Conservation (phyloP, 441 rosid species). For the Dalechampia spathulata region DNA sequence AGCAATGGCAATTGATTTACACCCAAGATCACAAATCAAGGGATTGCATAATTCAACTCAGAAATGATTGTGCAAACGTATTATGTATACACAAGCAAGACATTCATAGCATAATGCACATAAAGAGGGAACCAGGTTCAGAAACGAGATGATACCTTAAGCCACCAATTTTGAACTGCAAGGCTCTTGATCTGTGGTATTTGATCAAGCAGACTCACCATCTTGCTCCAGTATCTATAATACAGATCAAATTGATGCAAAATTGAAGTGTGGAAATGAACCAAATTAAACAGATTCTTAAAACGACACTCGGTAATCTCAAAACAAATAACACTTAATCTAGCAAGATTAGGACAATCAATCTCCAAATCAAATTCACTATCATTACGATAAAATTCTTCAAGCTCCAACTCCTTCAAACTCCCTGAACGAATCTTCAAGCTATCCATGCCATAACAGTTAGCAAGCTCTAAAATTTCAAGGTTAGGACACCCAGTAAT, state of each 20-base stretch:
- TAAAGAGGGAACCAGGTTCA: neutral
- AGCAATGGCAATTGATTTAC: no score
- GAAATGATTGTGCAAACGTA: neutral
- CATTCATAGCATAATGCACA: neutral
- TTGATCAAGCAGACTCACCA: conserved; percentile 11
- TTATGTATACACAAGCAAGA: neutral
- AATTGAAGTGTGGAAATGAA: conserved; percentile 5
- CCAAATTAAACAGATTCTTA: conserved; percentile 13
- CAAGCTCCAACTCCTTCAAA: conserved; percentile 9
- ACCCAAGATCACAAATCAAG: no score
- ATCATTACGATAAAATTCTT: neutral
- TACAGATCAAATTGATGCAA: neutral
- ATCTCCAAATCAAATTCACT: conserved; percentile 11
- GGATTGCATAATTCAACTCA: no score
- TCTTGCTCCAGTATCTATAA: conserved; percentile 5
- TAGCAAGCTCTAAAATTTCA: conserved; percentile 9
- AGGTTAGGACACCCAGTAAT: conserved; percentile 12
- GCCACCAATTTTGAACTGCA: conserved; percentile 14
- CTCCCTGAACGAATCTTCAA: conserved; percentile 12
- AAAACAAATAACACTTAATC: conserved; percentile 8
- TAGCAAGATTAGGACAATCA: conserved; percentile 15
- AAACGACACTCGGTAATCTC: conserved; percentile 3
- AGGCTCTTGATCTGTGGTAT: conserved; percentile 12
- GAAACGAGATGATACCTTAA: neutral
- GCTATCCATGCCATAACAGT: conserved; percentile 11